A percentile compares a stretch with the other conserved stretches of the same genome.
phyloP scores from a whole-genome alignment of 2,329 filamentous ascomycete species.

The Penicillium brasilianum region DNA sequence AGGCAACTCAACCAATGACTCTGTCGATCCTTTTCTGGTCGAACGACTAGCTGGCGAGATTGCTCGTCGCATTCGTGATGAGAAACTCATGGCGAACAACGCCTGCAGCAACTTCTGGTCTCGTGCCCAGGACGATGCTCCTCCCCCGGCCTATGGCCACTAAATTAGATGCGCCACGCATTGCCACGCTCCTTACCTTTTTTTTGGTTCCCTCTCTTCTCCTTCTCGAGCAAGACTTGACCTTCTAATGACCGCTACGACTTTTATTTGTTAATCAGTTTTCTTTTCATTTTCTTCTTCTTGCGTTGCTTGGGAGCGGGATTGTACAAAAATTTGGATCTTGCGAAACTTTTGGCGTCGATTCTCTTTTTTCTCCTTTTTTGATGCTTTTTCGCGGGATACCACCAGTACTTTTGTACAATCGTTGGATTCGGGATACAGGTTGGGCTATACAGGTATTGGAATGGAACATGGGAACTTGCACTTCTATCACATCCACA shows the following conservation, averaged over 20 bases:
- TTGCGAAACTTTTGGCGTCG: conserved; percentile 34
- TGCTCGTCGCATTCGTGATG: conserved; percentile 80
- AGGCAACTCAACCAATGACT: conserved; percentile 37
- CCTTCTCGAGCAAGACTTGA: conserved; percentile 20
- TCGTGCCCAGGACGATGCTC: conserved; percentile 44
- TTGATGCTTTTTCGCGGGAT: conserved; percentile 35
- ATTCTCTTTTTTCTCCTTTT: conserved; percentile 18
- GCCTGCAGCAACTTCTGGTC: conserved; percentile 46
- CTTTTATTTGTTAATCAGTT: conserved; percentile 18
- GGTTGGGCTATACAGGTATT: conserved; percentile 9
- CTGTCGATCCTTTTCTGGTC: conserved; percentile 55
- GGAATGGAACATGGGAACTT: conserved; percentile 6
- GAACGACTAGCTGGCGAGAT: conserved; percentile 88
- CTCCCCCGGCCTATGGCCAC: conserved; percentile 53
- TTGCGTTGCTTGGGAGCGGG: conserved; percentile 31
- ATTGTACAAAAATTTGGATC: conserved; percentile 35
- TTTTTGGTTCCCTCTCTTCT: conserved; percentile 10
- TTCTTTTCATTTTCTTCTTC: conserved; percentile 20
- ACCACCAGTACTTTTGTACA: conserved; percentile 35
- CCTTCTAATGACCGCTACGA: conserved; percentile 31
- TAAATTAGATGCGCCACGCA: conserved; percentile 27
- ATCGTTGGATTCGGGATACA: conserved; percentile 35
- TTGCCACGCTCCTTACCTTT: not conserved
- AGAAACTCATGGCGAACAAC: conserved; percentile 62
- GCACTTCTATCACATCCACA: not conserved